Evolutionary conservation across 129 eudicot genomes (phyloP).

Genomic region (Flaveria robusta): DNA sequence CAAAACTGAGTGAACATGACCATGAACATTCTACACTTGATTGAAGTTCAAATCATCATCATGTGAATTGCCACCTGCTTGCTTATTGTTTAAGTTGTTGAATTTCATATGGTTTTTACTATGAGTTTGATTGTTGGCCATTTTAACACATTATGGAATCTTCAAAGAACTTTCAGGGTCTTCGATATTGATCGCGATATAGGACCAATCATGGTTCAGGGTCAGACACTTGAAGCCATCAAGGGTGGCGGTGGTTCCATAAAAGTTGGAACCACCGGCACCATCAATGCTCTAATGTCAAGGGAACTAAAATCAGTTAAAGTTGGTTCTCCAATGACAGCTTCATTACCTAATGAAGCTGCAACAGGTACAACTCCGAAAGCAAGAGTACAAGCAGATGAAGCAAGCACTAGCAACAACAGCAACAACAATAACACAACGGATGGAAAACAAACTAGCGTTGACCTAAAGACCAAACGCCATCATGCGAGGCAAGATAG

Average conservation of each 20-base stretch:
- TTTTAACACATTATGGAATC: neutral
- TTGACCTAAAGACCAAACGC: conserved; percentile 43
- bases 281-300: conserved; percentile 80
- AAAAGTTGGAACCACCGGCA: conserved; percentile 87
- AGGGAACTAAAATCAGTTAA: conserved; percentile 61
- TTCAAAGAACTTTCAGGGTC: neutral
- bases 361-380: conserved; percentile 30
- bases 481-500: conserved; percentile 43
- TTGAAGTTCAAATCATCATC: neutral
- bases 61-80: neutral
- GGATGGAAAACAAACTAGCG: conserved; percentile 31
- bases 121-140: neutral
- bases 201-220: conserved; percentile 54
- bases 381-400: conserved; percentile 42
- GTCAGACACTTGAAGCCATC: conserved; percentile 66
- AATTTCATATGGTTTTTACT: neutral
- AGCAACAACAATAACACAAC: conserved; percentile 6
- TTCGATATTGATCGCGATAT: neutral
- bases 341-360: conserved; percentile 19
- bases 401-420: conserved; percentile 56
- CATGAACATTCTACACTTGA: neutral
- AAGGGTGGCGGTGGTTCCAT: conserved; percentile 96
- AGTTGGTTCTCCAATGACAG: conserved; percentile 33
- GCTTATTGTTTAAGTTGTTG: conserved; percentile 1
- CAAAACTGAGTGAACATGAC: neutral